Evolutionary conservation across 345 rosid species (phyloP).

Genomic region (Psidium guajava): DNA sequence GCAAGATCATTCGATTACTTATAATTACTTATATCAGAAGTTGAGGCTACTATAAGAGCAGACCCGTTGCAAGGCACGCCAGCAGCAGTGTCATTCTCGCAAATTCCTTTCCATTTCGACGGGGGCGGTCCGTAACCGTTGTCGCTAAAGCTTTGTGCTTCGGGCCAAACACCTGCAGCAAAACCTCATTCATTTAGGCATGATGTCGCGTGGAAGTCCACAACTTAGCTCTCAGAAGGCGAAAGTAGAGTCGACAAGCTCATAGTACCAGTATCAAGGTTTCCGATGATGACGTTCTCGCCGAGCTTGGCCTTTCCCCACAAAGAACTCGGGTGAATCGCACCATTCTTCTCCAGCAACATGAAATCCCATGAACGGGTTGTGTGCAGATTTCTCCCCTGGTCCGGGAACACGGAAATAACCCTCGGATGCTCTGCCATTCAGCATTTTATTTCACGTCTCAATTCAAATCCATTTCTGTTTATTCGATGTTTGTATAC

Average conservation of each 20-base stretch:
- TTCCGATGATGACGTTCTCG: conserved; percentile 39
- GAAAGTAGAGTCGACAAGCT: not conserved
- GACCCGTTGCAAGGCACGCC: conserved; percentile 47
- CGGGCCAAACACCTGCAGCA: conserved; percentile 63
- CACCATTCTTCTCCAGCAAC: conserved; percentile 27
- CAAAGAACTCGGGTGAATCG: conserved; percentile 3
- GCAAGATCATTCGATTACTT: not conserved
- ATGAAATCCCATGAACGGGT: conserved; percentile 54
- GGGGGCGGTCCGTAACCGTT: conserved; percentile 42
- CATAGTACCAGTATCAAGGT: conserved; percentile 43
- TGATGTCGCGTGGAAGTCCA: not conserved
- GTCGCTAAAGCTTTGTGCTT: conserved; percentile 44
- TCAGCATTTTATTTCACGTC: not conserved
- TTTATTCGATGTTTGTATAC: not conserved
- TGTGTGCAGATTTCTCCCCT: conserved; percentile 34
- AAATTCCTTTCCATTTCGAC: conserved; percentile 37
- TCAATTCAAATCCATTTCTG: not conserved
- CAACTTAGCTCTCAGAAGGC: not conserved
- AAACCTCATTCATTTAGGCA: not conserved
- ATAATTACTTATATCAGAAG: not conserved
- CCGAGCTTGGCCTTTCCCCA: conserved; percentile 40
- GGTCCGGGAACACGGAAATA: conserved; percentile 28
- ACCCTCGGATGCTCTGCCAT: conserved; percentile 39
- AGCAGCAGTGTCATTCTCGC: conserved; percentile 15
- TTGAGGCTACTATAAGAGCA: not conserved